Conservation (phyloP, 108 stramenopile genomes). For the Aureococcus anophagefferens region DNA sequence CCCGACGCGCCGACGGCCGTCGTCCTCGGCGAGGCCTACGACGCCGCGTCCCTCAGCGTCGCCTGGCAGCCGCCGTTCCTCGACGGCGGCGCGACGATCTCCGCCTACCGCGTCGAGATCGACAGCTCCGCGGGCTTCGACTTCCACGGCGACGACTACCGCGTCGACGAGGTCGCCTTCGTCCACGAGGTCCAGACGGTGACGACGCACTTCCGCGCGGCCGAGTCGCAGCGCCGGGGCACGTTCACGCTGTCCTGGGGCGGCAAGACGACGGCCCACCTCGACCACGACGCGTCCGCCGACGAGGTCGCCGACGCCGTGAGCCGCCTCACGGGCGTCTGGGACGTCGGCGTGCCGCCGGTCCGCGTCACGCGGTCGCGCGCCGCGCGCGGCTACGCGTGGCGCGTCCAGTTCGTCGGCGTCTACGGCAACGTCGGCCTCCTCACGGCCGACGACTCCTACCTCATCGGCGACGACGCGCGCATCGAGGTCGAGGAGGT, state of each 20-base stretch:
- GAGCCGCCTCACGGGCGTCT: constrained; percentile 41
- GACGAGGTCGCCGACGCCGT: constrained; percentile 44
- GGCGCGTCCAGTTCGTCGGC: constrained; percentile 51
- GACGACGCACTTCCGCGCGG: constrained; percentile 35
- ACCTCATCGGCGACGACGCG: constrained; percentile 35
- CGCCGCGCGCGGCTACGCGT: constrained; percentile 50
- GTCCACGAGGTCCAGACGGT: constrained; percentile 62
- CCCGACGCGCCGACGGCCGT: constrained; percentile 38
- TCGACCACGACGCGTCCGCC: constrained; percentile 51
- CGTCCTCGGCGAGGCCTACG: constrained; percentile 30
- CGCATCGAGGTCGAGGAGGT: constrained; percentile 40
- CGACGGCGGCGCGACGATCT: constrained; percentile 56
- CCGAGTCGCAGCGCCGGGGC: constrained; percentile 35
- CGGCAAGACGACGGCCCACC: constrained; percentile 35
- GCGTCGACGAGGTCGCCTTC: constrained; percentile 40
- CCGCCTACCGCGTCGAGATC: constrained; percentile 62
- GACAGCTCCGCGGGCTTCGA: constrained; percentile 49
- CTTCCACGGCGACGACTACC: constrained; percentile 38
- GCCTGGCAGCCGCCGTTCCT: constrained; percentile 41
- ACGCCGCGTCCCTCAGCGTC: constrained; percentile 25
- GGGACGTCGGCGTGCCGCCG: constrained; percentile 25
- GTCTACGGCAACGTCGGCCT: constrained; percentile 44
- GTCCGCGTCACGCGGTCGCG: constrained; percentile 25
- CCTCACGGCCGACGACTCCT: constrained; percentile 19
- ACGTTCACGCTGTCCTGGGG: constrained; percentile 66